Evolutionary conservation across 345 rosid genomes (phyloP), one percentile per base, ranked within the genome.

Genomic region (Geranium rotundifolium): DNA sequence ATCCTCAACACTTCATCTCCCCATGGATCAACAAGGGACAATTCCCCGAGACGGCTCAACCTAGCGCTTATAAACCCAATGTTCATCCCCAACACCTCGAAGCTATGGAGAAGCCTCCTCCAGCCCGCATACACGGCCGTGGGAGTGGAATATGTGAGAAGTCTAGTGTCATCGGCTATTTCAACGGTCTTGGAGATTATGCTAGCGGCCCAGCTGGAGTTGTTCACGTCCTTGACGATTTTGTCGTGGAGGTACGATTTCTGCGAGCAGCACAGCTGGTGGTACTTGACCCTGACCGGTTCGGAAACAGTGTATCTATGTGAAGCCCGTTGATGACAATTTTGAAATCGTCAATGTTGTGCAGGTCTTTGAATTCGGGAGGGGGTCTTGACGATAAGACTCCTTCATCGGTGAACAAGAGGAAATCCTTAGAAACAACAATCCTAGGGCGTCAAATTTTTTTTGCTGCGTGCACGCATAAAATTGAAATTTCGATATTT

Each of bases 11-110:
- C 75, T 30, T 59, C 46, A 29, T 31, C 52, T 50, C 52, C 63
- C 39, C 57, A 19, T 19, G 63, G 52, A 46, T 69, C 63, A 13
- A 58, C 46, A 7, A 23, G 27, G 27, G 80, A 67, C 14, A 82
- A 61, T 49, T 49, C 62, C 74, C 63, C 66, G 27, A 80, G 59
- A 56, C 65, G 41, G 49, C 56, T 66, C 67, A 82, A 67, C 34
- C 84, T 79, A 59, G 71, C 67, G 17, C 75, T 81, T 29, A 83
- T 54, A 58, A 78, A 83, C 49, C 74, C 80, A 7, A 78, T 77
- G 14, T 80, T 74, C 85, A 83, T 83, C 39, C 88, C 88, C 71
- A 80, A 67, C 67, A 76, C 65, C 77, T 80, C 88, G 39, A 83
- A 79, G 37, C 83, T 81, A 64, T 80, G 70, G 65, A 83, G 71